phyloP scores from a whole-genome alignment of 2,329 filamentous ascomycete species.

The Sporothrix sp. region DNA sequence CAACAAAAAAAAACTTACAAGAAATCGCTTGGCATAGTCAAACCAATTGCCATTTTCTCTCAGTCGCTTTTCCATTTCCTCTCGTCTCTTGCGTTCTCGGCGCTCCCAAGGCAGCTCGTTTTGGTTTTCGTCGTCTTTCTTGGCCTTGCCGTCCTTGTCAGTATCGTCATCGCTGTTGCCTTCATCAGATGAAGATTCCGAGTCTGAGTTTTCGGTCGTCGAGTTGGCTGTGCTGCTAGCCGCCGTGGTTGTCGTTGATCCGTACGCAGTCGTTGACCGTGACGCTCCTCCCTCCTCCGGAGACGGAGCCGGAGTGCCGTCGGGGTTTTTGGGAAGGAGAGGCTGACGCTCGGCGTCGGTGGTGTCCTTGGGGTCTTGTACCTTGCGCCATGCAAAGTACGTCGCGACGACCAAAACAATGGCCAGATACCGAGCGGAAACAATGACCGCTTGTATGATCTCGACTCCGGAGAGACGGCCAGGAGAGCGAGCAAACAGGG shows the following conservation, averaged over 20 bases:
- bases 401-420: slow-evolving; percentile 27
- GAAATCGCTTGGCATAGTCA: slow-evolving; percentile 64
- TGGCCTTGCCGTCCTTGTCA: slow-evolving; percentile 17
- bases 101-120: slow-evolving; percentile 47
- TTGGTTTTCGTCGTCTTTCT: slow-evolving; percentile 26
- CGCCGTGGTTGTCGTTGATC: slow-evolving; percentile 27
- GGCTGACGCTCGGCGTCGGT: slow-evolving; percentile 38
- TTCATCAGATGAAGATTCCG: slow-evolving; percentile 20
- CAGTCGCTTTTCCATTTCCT: slow-evolving; percentile 57
- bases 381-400: slow-evolving; percentile 21
- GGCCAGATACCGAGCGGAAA: slow-evolving; percentile 26
- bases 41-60: slow-evolving; percentile 68
- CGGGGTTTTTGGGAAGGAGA: slow-evolving; percentile 39
- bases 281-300: slow-evolving; percentile 7
- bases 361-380: slow-evolving; percentile 10
- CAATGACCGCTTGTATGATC: slow-evolving; percentile 25
- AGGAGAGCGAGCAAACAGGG: slow-evolving; percentile 15
- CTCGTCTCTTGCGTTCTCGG: slow-evolving; percentile 43
- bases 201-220: slow-evolving; percentile 31
- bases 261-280: slow-evolving; percentile 27
- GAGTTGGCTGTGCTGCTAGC: slow-evolving; percentile 16
- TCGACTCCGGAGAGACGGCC: slow-evolving; percentile 12
- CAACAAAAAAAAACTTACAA: slow-evolving; percentile 28
- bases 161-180: slow-evolving; percentile 7
- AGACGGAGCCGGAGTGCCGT: slow-evolving; percentile 12